Base-by-base conservation (phyloP, 2,329 filamentous ascomycete genomes). In the Aureobasidium sp. region DNA sequence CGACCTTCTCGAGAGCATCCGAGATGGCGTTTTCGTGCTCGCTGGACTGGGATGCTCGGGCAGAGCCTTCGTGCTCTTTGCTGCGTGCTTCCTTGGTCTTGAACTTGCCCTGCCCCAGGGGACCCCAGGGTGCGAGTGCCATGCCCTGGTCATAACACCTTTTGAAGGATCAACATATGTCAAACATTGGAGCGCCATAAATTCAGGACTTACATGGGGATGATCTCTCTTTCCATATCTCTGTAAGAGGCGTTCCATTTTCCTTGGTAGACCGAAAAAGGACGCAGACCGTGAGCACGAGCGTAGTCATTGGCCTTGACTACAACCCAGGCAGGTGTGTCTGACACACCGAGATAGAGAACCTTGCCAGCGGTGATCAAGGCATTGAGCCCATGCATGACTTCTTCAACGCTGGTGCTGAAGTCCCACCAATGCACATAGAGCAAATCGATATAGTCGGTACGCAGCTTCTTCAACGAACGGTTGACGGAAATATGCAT, bases 391-490 rank as follows among this genome's bases (percentile, higher is more conserved):
- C 69, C 67, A 51, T 76, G 71, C 77, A 79, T 79, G 9, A 79
- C 65, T 65, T 79, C 77, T 36, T 75, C 73, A 31, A 79, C 72
- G 3, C 72, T 73, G 14, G 74, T 76, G 2, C 74, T 73, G 63
- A 69, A 73, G 66, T 78, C 77, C 75, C 75, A 79, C 65, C 75
- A 70, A 64, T 78, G 76, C 36, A 72, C 65, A 55, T 70, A 71
- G 11, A 71, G 65, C 48, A 88, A 70, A 68, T 91, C 88, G 62
- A 90, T 84, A 69, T 89, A 91, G 58, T 83, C 79, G 0, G 87
- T 89, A 73, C 86, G 80, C 1, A 75, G 6, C 27, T 61, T 86
- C 34, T 70, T 65, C 58, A 67, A 49, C 22, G 41, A 58, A 20
- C 27, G 52, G n/a, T 55, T 49, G 22, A 66, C 64, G 1, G 83